A percentile compares a stretch with the other conserved stretches of the same genome.
Evolutionary conservation across 2,329 filamentous ascomycete species (phyloP).

Genomic region (Ascochyta lentis): DNA sequence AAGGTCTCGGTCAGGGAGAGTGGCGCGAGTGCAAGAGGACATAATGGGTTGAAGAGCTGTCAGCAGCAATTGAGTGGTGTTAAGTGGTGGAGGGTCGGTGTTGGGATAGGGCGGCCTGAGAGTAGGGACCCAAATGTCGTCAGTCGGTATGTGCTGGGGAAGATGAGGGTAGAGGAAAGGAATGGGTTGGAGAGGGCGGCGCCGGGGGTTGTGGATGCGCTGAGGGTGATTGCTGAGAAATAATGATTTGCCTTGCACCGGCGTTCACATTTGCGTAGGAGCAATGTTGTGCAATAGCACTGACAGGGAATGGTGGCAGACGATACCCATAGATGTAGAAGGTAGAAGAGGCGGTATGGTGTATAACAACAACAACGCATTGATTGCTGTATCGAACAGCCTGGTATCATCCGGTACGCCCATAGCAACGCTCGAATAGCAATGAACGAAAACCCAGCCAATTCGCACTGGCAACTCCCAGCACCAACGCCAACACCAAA

Average conservation of each 20-base stretch:
- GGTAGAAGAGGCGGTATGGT: neutral
- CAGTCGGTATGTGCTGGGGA: slow-evolving; percentile 76
- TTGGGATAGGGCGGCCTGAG: slow-evolving; percentile 86
- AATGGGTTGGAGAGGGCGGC: slow-evolving; percentile 55
- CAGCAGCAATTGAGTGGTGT: slow-evolving; percentile 39
- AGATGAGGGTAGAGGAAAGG: slow-evolving; percentile 60
- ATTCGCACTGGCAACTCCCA: neutral
- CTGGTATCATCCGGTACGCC: slow-evolving; percentile 34
- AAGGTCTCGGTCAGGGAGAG: slow-evolving; percentile 70
- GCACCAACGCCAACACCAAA: neutral
- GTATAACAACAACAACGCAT: neutral
- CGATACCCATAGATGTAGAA: neutral
- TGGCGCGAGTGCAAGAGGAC: slow-evolving; percentile 53
- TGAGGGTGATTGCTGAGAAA: slow-evolving; percentile 59
- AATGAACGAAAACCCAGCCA: neutral
- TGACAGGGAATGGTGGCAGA: neutral
- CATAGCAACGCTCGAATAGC: slow-evolving; percentile 12
- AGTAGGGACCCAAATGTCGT: slow-evolving; percentile 72
- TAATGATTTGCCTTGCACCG: slow-evolving; percentile 8
- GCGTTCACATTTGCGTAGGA: neutral
- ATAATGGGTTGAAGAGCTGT: slow-evolving; percentile 56
- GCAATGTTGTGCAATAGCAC: neutral
- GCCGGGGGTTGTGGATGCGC: slow-evolving; percentile 58
- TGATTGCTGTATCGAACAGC: slow-evolving; percentile 4
- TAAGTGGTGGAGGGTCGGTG: slow-evolving; percentile 67